Base-by-base conservation (phyloP, 2,329 filamentous ascomycete species). In the Periconia sp. region DNA sequence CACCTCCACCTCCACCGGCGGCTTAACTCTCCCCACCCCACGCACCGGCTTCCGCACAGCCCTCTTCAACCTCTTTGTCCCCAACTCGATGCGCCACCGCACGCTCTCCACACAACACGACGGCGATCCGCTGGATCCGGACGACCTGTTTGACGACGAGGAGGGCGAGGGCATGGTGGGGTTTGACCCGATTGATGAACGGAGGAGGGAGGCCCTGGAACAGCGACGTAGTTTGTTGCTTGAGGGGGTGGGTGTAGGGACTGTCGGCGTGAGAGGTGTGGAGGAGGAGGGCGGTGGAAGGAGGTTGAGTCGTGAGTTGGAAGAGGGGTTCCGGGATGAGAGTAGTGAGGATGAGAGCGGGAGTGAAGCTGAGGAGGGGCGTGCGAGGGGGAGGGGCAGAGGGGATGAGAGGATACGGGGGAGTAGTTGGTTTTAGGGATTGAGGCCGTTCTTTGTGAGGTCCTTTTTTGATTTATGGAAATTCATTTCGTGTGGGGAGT, bases 251-350 rank as follows among this genome's bases (percentile, higher is more conserved):
- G 43, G 27, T 2, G 43, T 93, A 47, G 90, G 92, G 70, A 82
- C 88, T 64, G 88, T 87, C 0, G 91, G 91, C 68, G 83, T 84
- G 74, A 23, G 33, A n/a, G 70, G 65, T 6, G 73, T 67, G 17
- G 68, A 68, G n/a, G 66, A 64, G 61, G 45, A 49, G 55, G 43
- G 64, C 63, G 8, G 49, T 66, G 15, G 68, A 63, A 27, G 47
- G 58, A 23, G 31, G 33, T 17, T 9, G 33, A 37, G 33, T 37
- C 11, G 33, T 5, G 33, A 37, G 33, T 37, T 93, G 48, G 90
- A 93, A 70, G 82, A 88, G 64, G 88, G 87, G 0, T 91, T 91
- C 68, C 83, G 84, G 74, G 88, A 90, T 69, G 86, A 89, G 62
- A 90, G 87, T 67, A 85, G 87, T 37, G 84, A 45, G 23, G 27